A percentile compares a stretch with the other conserved stretches of the same genome.
These are phyloP conservation scores for Bolboschoenoplectus hybrid DNA, from an alignment of 202 grass and related monocot species.

Conservation along the genomic window DNA sequence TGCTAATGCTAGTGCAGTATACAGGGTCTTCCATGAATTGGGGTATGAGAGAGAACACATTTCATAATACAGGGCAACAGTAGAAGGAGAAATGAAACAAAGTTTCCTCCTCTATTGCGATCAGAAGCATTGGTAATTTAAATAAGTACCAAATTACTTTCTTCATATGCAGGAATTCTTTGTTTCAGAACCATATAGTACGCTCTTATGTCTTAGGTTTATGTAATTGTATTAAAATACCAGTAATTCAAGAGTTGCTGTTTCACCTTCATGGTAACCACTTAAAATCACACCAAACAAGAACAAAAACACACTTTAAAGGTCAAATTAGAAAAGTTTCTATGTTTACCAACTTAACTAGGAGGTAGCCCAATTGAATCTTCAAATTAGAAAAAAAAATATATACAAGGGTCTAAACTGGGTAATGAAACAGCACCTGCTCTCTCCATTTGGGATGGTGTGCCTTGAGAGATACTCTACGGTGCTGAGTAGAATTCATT, in stretches of 20 bases:
- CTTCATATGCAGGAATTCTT: background rate
- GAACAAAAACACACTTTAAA: background rate
- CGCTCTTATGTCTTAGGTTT: background rate
- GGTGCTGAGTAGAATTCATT: slow-evolving; percentile 63
- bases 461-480: slow-evolving; percentile 63
- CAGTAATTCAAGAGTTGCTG: background rate
- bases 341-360: background rate
- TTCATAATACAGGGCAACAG: background rate
- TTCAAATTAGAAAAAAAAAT: background rate
- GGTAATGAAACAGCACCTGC: slow-evolving; percentile 49
- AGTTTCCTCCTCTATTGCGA: background rate
- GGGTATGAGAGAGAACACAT: background rate
- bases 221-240: background rate
- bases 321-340: background rate
- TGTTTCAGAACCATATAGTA: too few relatives aligned
- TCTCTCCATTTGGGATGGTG: slow-evolving; percentile 70
- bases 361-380: background rate
- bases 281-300: background rate
- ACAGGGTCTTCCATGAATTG: background rate
- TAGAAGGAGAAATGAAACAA: background rate
- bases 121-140: too few relatives aligned
- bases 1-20: background rate
- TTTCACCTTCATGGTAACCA: background rate
- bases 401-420: background rate
- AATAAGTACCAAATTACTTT: background rate